Conservation (phyloP, 148 eudicot species). For the Cornus suecica region DNA sequence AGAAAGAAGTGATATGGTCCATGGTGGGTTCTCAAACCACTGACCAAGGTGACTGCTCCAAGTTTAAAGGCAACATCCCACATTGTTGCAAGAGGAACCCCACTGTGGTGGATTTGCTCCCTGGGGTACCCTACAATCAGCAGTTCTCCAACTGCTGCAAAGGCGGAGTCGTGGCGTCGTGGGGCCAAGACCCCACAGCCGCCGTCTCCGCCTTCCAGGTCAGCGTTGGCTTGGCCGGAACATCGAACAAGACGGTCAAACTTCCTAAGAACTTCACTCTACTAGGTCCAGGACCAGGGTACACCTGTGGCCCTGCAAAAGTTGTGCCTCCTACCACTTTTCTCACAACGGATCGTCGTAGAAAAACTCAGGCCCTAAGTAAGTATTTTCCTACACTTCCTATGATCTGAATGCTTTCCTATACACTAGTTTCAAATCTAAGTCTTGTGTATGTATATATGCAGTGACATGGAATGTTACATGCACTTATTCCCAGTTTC, state of each 20-base stretch:
- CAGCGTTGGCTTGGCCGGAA: constrained; percentile 83
- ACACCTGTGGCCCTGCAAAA: constrained; percentile 97
- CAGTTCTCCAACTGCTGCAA: constrained; percentile 77
- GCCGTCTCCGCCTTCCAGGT: constrained; percentile 71
- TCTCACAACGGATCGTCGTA: constrained; percentile 50
- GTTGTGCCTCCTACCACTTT: constrained; percentile 72
- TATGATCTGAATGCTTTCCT: neutral
- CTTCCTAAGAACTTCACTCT: constrained; percentile 81
- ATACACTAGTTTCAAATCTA: neutral
- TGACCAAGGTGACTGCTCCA: constrained; percentile 93
- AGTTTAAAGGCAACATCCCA: constrained; percentile 76
- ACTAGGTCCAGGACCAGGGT: constrained; percentile 85
- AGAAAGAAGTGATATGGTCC: constrained; percentile 89
- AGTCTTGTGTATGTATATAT: neutral
- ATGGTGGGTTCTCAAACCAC: constrained; percentile 86
- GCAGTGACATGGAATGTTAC: constrained; percentile 99
- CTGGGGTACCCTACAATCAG: constrained; percentile 82
- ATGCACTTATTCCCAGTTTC: constrained; percentile 86
- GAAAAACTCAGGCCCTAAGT: constrained; percentile 82
- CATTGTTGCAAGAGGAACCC: constrained; percentile 82
- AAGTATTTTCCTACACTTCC: constrained; percentile 15
- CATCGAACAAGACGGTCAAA: constrained; percentile 66
- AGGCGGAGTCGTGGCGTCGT: constrained; percentile 67
- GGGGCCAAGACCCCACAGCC: constrained; percentile 73
- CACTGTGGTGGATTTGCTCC: constrained; percentile 71